Percentiles rank a stretch among this genome's conserved stretches.
phyloP scores from a whole-genome alignment of 768 basidiomycete genomes.

The Leccinum boreale region DNA sequence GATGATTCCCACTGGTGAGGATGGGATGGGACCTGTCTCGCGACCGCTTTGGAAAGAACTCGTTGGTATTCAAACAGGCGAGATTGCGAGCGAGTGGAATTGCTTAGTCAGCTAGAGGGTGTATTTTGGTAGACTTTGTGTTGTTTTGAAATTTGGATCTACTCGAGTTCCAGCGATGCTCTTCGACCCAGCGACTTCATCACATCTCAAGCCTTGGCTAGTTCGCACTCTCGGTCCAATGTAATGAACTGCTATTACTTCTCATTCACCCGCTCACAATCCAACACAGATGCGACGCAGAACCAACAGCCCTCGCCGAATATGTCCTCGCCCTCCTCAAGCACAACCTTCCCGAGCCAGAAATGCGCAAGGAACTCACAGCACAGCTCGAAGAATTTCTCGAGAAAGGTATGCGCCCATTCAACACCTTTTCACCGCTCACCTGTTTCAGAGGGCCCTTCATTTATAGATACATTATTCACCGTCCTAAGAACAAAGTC shows the following conservation, averaged over 20 bases:
- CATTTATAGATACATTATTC: slow-evolving; percentile 86
- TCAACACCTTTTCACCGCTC: slow-evolving; percentile 1
- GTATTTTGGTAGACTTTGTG: background rate
- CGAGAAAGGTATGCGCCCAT: slow-evolving; percentile 65
- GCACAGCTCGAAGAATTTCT: slow-evolving; percentile 88
- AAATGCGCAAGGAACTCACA: slow-evolving; percentile 76
- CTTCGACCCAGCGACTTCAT: slow-evolving; percentile 59
- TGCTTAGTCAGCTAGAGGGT: slow-evolving; percentile 35
- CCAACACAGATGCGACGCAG: slow-evolving; percentile 82
- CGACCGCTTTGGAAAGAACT: slow-evolving; percentile 48
- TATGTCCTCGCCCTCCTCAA: slow-evolving; percentile 93
- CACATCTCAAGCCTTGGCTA: slow-evolving; percentile 84
- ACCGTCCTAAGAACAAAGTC: slow-evolving; percentile 81
- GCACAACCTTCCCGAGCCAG: slow-evolving; percentile 78
- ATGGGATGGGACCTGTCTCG: slow-evolving; percentile 74
- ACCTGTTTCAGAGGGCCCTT: slow-evolving; percentile 50
- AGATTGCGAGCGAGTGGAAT: slow-evolving; percentile 78
- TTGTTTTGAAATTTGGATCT: background rate
- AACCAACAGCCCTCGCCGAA: slow-evolving; percentile 89
- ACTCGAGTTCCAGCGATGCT: slow-evolving; percentile 44
- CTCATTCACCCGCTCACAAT: background rate
- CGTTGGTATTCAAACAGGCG: slow-evolving; percentile 69
- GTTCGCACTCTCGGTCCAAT: slow-evolving; percentile 87
- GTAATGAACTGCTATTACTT: too few relatives aligned
- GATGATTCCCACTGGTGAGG: slow-evolving; percentile 52